Evolutionary conservation across 176 grass and related monocot species (phyloP), one percentile per base, ranked within the genome.

Genomic region (Phragmites australis): DNA sequence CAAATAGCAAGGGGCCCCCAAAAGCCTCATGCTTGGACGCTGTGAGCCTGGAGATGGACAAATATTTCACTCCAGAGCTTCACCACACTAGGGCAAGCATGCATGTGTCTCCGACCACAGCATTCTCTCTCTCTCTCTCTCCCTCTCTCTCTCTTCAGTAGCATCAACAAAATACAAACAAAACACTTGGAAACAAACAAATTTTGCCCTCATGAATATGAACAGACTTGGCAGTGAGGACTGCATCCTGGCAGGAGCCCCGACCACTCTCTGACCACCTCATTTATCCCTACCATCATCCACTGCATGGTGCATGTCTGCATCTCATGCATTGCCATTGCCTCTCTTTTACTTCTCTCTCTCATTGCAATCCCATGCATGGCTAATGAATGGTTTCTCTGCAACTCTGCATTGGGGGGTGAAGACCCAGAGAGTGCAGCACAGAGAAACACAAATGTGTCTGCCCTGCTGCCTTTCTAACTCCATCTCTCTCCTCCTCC

Each of bases 31-130:
- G 88, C 83, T 90, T 68, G 78, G 83, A 89, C 79, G 70, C 79
- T 86, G 82, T 85, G 81, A 82, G 83, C 78, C 74, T 65, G 83
- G 88, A 90, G 88, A 82, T 82, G 88, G 88, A 86, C 83, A 90
- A 90, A 90, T 90, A 90, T 90, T 90, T 90, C 88, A 82, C 79
- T 68, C 88, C 83, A 86, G 83, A 27, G 87, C 83, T 77, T 29
- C 77, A 86, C 65, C 72, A 86, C 78, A 68, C 72, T 56, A 81
- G 65, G 65, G 82, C 83, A 84, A 62, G 79, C 85, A 56, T 80
- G 78, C 78, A 86, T 82, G 88, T 86, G 83, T 65, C 79, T 86
- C 88, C 83, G 73, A 90, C 68, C 30, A 86, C 83, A 86, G 59
- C 67, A 54, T 83, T 46, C 57, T 77, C 56, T 16, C 34, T 37